Evolutionary conservation across 2,329 filamentous ascomycete genomes (phyloP).

Genomic region (Verticillium klebahnii): DNA sequence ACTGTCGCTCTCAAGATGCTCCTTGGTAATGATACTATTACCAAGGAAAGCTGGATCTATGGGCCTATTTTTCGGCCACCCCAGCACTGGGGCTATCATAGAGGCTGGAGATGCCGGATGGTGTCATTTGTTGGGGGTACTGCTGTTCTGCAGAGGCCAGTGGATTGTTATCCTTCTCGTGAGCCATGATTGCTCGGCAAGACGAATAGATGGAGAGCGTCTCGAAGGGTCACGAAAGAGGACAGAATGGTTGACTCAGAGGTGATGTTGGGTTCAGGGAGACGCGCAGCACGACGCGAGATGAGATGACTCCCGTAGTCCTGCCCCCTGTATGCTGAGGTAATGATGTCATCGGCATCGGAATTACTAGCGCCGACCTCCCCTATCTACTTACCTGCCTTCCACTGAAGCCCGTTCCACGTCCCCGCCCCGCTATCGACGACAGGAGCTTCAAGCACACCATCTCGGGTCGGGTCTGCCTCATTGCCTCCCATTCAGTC

Average conservation of each 20-base stretch:
- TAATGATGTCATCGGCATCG: not conserved
- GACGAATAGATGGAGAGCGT: not conserved
- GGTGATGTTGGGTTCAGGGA: not conserved
- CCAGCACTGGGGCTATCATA: constrained; percentile 48
- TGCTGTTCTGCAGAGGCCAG: not conserved
- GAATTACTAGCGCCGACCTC: not conserved
- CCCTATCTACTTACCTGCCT: no score
- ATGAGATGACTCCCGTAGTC: not conserved
- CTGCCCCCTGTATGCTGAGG: not conserved
- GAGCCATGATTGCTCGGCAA: not conserved
- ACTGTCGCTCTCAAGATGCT: not conserved
- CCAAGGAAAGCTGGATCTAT: constrained; percentile 17
- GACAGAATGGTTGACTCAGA: not conserved
- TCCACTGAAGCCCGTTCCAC: no score
- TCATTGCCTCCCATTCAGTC: no score
- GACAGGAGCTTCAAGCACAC: no score
- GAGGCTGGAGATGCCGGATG: constrained; percentile 9
- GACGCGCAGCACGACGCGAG: not conserved
- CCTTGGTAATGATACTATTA: not conserved
- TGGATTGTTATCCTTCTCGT: not conserved
- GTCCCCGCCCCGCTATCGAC: no score
- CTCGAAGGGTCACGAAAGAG: not conserved
- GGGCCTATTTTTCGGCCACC: constrained; percentile 38
- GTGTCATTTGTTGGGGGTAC: constrained; percentile 14
- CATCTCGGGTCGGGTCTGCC: no score